phyloP scores from a whole-genome alignment of 2,329 filamentous ascomycete species.

The Fusarium camptoceras region DNA sequence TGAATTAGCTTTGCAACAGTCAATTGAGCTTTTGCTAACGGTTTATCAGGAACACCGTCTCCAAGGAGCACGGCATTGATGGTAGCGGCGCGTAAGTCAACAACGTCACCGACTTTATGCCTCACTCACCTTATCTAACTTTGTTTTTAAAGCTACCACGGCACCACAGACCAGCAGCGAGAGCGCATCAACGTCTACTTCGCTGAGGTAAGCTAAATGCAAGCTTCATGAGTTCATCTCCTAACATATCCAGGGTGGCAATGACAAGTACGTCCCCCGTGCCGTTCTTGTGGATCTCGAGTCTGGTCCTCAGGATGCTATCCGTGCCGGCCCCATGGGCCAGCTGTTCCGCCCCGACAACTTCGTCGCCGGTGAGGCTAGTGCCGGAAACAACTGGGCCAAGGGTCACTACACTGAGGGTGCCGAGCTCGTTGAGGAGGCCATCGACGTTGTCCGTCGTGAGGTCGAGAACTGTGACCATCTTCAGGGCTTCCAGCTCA shows the following conservation, averaged over 20 bases:
- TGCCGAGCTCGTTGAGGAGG: constrained; percentile 97
- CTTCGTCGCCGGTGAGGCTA: constrained; percentile 99
- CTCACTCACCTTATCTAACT: constrained; percentile 9
- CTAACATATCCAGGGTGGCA: constrained; percentile 73
- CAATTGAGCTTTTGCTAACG: neutral
- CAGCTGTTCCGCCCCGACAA: constrained; percentile 99
- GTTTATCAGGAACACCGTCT: constrained; percentile 73
- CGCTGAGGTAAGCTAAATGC: constrained; percentile 69
- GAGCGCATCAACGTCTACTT: constrained; percentile 99
- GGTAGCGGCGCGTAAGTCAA: constrained; percentile 82
- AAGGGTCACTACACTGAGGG: constrained; percentile 99
- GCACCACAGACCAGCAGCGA: constrained; percentile 96
- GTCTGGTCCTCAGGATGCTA: constrained; percentile 99
- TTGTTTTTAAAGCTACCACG: constrained; percentile 70
- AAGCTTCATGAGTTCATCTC: neutral
- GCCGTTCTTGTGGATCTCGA: constrained; percentile 99
- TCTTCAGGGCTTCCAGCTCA: constrained; percentile 99
- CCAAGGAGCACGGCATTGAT: constrained; percentile 94
- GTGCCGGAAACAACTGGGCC: constrained; percentile 99
- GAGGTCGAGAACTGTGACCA: constrained; percentile 99
- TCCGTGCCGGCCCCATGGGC: constrained; percentile 96
- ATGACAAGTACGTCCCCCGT: constrained; percentile 99
- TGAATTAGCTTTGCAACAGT: neutral
- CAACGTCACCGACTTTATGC: constrained; percentile 10
- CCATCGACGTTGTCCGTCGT: constrained; percentile 97